Percentiles rank a stretch among this genome's conserved stretches.
These are phyloP conservation scores for Ziziphus jujuba DNA, from an alignment of 306 rosid genomes.

Conservation along the genomic window DNA sequence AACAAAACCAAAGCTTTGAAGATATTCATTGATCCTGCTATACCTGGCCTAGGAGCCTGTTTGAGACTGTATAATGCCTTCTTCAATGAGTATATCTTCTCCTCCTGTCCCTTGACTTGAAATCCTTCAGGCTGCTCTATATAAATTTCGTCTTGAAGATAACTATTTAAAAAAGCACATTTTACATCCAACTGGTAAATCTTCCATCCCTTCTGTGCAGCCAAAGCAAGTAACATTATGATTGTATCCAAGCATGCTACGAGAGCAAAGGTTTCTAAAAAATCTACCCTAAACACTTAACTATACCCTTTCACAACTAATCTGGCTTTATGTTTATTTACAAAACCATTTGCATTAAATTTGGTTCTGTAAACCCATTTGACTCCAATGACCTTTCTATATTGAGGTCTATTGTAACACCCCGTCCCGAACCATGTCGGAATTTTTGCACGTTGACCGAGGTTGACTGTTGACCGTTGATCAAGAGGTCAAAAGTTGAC, in stretches of 20 bases:
- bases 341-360: too few relatives aligned
- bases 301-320: constrained; percentile 9
- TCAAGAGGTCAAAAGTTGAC: too few relatives aligned
- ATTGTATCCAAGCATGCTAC: not conserved
- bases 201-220: not conserved
- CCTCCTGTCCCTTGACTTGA: not conserved
- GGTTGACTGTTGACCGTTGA: too few relatives aligned
- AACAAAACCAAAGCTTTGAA: too few relatives aligned
- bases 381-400: not conserved
- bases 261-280: too few relatives aligned
- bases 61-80: constrained; percentile 10
- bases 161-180: not conserved
- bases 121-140: too few relatives aligned
- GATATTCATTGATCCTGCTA: not conserved
- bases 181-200: not conserved
- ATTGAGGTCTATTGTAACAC: too few relatives aligned
- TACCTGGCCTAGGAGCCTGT: constrained; percentile 5
- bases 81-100: not conserved
- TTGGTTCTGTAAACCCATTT: constrained; percentile 8
- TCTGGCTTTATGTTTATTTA: too few relatives aligned
- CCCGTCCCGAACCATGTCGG: too few relatives aligned
- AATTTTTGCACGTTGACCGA: too few relatives aligned
- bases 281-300: too few relatives aligned
- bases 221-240: not conserved
- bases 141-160: not conserved